Evolutionary conservation across 352 stramenopile genomes (phyloP), one percentile per base, ranked within the genome.

Genomic region (Pythium dissimile): DNA sequence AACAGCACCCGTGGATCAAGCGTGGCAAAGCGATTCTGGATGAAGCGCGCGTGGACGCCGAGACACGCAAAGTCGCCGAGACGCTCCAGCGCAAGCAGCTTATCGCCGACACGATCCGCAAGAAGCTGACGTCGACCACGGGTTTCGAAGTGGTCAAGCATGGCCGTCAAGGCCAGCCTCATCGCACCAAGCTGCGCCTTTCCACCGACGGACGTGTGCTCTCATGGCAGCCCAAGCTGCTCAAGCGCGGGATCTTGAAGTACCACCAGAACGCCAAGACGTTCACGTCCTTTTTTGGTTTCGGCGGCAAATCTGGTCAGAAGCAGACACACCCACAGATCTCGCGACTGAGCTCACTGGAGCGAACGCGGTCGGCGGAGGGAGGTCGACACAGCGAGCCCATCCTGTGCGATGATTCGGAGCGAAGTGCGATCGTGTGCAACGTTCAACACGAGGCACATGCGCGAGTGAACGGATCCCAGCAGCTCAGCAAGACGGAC

Each of bases 121-220:
- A 84, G 51, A 83, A 87, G 39, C 75, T 94, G 9, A 71, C 71
- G 7, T 88, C 80, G 61, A 73, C 69, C 61, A 75, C 69, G 18
- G 79, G 82, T 7, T 87, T 92, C 30, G 72, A 87, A 26, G 80
- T 83, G 2, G 68, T 94, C 57, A 94, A 94, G 58, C 89, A 94
- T 54, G 82, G 83, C 15, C 81, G 84, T 53, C 86, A 90, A 24
- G 84, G 84, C 0, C 57, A 89, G 23, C 80, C 80, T 6, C 80
- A 92, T 47, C 80, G 79, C 24, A 94, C 84, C 0, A 88, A 88
- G 47, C 62, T 94, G 24, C 72, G 75, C 0, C 73, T 94, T 18
- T 92, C 82, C 32, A 72, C 72, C 4, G 79, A 89, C 35, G 84
- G 82, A 16, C 76, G 84, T 59, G 74, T 75, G 13, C 57, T 94